phyloP scores from a whole-genome alignment of 352 stramenopile genomes.

The Phytopythium sindhum region DNA sequence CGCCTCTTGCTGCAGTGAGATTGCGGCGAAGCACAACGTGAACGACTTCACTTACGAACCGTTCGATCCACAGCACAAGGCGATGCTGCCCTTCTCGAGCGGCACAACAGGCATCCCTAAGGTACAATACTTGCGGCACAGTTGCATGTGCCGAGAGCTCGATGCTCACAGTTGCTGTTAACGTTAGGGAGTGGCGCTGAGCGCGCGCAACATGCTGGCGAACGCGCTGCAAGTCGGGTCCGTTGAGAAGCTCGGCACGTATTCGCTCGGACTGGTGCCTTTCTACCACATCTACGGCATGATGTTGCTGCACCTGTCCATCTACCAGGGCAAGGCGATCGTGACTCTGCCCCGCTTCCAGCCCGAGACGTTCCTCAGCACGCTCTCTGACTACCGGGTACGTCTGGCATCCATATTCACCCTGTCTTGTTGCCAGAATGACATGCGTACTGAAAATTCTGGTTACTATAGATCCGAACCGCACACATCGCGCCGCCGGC shows the following conservation, averaged over 20 bases:
- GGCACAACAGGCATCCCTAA: slow-evolving; percentile 91
- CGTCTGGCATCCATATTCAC: background rate
- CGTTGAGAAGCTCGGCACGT: slow-evolving; percentile 53
- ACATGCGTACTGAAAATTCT: no score
- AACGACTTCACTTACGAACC: slow-evolving; percentile 40
- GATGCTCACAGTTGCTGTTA: background rate
- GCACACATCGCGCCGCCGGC: slow-evolving; percentile 75
- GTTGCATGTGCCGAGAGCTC: background rate
- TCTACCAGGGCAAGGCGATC: slow-evolving; percentile 76
- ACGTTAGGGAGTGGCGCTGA: slow-evolving; percentile 53
- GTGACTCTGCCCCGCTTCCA: slow-evolving; percentile 90
- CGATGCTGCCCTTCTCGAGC: slow-evolving; percentile 89
- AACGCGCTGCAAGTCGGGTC: slow-evolving; percentile 86
- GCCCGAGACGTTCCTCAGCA: slow-evolving; percentile 81
- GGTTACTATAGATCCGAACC: slow-evolving; percentile 22
- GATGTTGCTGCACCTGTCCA: slow-evolving; percentile 77
- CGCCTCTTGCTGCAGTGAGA: slow-evolving; percentile 19
- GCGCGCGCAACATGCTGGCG: slow-evolving; percentile 84
- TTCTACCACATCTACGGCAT: slow-evolving; percentile 97
- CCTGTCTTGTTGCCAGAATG: background rate
- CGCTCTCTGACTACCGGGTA: slow-evolving; percentile 62
- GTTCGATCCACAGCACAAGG: slow-evolving; percentile 52
- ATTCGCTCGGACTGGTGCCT: slow-evolving; percentile 72
- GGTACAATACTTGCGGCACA: slow-evolving; percentile 6
- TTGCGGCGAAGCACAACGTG: slow-evolving; percentile 29